A percentile compares a stretch with the other conserved stretches of the same genome.
Conservation (phyloP, 2,329 filamentous ascomycete species). For the Torrubiella hemipterigena region DNA sequence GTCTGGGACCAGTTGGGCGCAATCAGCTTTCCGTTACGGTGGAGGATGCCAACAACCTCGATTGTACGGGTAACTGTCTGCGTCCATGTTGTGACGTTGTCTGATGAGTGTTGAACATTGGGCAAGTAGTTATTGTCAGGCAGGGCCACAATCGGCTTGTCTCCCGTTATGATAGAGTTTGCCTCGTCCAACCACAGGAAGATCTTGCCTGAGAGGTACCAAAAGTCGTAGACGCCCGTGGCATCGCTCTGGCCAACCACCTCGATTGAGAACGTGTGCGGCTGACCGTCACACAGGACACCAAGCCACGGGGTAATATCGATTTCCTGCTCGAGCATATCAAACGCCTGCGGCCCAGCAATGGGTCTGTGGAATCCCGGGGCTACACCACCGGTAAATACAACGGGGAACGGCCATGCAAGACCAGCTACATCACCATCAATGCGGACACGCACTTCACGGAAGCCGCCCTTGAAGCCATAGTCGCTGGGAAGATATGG, state of each 20-base stretch:
- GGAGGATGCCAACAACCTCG: constrained; percentile 15
- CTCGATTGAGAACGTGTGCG: constrained; percentile 56
- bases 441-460: constrained; percentile 66
- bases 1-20: constrained; percentile 48
- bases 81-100: constrained; percentile 36
- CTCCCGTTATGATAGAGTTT: constrained; percentile 39
- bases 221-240: constrained; percentile 45
- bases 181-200: constrained; percentile 59
- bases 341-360: constrained; percentile 68
- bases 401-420: constrained; percentile 69
- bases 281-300: constrained; percentile 49
- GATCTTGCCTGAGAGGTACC: constrained; percentile 68
- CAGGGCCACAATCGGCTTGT: constrained; percentile 15
- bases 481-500: too few relatives aligned
- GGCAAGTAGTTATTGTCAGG: constrained; percentile 33
- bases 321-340: constrained; percentile 68
- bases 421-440: constrained; percentile 63
- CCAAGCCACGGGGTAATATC: constrained; percentile 71
- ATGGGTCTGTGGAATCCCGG: constrained; percentile 68
- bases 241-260: constrained; percentile 52
- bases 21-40: not conserved
- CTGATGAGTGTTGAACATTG: constrained; percentile 4
- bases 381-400: constrained; percentile 72
- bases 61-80: constrained; percentile 37
- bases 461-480: constrained; percentile 29